phyloP scores from a whole-genome alignment of 2,329 filamentous ascomycete genomes.

The Clonostachys rhizophaga region DNA sequence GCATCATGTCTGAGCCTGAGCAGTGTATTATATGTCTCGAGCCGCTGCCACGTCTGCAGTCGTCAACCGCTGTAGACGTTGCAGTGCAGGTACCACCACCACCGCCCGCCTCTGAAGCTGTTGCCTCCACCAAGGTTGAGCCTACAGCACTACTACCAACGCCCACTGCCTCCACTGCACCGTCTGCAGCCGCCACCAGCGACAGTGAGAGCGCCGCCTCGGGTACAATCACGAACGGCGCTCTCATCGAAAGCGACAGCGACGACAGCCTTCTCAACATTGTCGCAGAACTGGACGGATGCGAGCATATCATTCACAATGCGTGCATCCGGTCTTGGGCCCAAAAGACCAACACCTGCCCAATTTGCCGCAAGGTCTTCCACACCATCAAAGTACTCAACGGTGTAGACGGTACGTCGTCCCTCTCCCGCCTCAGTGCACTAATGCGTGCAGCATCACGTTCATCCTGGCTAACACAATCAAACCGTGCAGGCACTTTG shows the following conservation, averaged over 20 bases:
- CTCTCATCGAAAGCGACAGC: constrained; percentile 10
- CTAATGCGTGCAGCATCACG: constrained; percentile 4
- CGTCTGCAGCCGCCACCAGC: not conserved
- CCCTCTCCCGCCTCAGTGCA: constrained; percentile 2
- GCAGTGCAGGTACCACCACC: constrained; percentile 9
- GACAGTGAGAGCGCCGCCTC: not conserved
- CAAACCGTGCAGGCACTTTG: constrained; percentile 36
- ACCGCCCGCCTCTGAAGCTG: constrained; percentile 9
- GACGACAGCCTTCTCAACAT: constrained; percentile 30
- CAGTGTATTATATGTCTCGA: constrained; percentile 69
- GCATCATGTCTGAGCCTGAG: constrained; percentile 50
- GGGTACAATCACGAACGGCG: not conserved
- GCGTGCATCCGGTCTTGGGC: constrained; percentile 92
- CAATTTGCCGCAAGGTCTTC: constrained; percentile 90
- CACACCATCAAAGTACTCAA: constrained; percentile 84
- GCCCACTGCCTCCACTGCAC: not conserved
- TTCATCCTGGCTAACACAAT: constrained; percentile 3
- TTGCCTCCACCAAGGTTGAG: constrained; percentile 8
- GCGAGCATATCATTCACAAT: constrained; percentile 90
- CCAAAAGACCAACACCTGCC: constrained; percentile 94
- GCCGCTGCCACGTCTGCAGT: constrained; percentile 38
- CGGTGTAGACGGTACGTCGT: constrained; percentile 68
- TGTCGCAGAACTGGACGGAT: constrained; percentile 64
- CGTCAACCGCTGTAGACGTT: constrained; percentile 10
- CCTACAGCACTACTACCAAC: constrained; percentile 7